Evolutionary conservation across 805 yeast species (phyloP), one percentile per base, ranked within the genome.

Genomic region (Nakazawaea anatomiae): DNA sequence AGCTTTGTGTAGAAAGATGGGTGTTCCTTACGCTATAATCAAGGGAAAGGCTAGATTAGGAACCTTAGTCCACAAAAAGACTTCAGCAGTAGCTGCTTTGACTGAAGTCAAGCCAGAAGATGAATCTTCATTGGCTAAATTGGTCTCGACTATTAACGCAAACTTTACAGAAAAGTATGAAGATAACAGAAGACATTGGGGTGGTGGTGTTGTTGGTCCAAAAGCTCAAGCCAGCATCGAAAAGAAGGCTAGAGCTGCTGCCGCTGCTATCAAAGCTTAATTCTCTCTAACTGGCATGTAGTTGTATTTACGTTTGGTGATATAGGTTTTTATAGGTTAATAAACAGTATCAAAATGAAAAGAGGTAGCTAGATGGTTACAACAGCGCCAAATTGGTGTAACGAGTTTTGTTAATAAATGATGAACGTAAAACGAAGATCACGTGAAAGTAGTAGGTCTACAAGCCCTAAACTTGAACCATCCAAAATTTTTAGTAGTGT

Each of bases 31-130:
- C 83, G 97, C 98, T 60, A 87, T 91, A 71, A 88, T 91, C 71
- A 90, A 90, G 85, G 97, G 97, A 75, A 90, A 90, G 87, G 96
- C 97, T 62, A 89, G 98, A 83, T 85, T 92, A 69, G 98, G 98
- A 64, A 87, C 97, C 68, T 77, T 92, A 67, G 97, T 90, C 58
- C 97, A 92, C 90, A 83, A 91, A 83, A 92, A 92, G 86, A 90
- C 92, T 69, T 85, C 98, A 60, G 84, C 98, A 56, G 97, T 89
- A 62, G 97, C 95, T 68, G 98, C 98, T 68, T 76, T 94, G 73
- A 89, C 96, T 62, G 99, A 92, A 74, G 97, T 94, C 67, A 80
- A 78, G 69, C 75, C 96, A 58, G 97, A 89, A 74, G 98, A 92
- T 75, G 94, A 89, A 79, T 83, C 96, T 70, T 90, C 88, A 69